A percentile compares a stretch with the other conserved stretches of the same genome.
These are phyloP conservation scores for Iris pallida DNA, from an alignment of 116 monocot genomes.

Conservation along the genomic window DNA sequence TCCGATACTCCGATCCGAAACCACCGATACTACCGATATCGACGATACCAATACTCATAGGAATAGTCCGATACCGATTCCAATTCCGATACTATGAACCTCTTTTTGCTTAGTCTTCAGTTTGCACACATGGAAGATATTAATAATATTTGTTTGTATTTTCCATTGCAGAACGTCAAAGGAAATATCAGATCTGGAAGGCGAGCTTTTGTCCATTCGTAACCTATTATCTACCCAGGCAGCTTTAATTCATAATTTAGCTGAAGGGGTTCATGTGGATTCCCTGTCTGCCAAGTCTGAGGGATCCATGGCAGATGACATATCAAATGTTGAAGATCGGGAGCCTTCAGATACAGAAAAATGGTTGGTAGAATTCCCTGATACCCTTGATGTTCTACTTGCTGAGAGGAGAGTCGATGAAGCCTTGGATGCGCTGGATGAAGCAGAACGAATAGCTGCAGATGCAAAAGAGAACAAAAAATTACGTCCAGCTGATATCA, in stretches of 20 bases:
- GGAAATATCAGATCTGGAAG: constrained; percentile 97
- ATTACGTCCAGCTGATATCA: constrained; percentile 39
- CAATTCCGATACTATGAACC: no score
- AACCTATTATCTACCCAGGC: constrained; percentile 87
- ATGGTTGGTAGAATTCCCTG: constrained; percentile 81
- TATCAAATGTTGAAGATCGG: constrained; percentile 55
- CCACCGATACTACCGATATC: no score
- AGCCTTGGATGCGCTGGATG: constrained; percentile 88
- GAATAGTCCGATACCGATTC: no score
- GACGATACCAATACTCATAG: no score
- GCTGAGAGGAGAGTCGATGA: constrained; percentile 98
- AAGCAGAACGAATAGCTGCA: constrained; percentile 62
- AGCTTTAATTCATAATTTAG: constrained; percentile 83
- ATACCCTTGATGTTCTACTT: constrained; percentile 87
- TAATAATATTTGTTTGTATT: not conserved
- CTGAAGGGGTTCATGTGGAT: constrained; percentile 85
- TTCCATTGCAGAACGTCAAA: constrained; percentile 73
- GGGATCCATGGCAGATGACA: constrained; percentile 30
- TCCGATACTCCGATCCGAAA: no score
- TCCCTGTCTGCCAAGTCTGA: constrained; percentile 53
- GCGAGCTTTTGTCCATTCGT: constrained; percentile 89
- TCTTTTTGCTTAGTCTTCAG: no score
- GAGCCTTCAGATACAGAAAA: constrained; percentile 85
- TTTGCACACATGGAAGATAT: not conserved
- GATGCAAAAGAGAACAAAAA: constrained; percentile 60